phyloP scores from a whole-genome alignment of 2,329 filamentous ascomycete genomes.

The Lasiodiplodia sp. region DNA sequence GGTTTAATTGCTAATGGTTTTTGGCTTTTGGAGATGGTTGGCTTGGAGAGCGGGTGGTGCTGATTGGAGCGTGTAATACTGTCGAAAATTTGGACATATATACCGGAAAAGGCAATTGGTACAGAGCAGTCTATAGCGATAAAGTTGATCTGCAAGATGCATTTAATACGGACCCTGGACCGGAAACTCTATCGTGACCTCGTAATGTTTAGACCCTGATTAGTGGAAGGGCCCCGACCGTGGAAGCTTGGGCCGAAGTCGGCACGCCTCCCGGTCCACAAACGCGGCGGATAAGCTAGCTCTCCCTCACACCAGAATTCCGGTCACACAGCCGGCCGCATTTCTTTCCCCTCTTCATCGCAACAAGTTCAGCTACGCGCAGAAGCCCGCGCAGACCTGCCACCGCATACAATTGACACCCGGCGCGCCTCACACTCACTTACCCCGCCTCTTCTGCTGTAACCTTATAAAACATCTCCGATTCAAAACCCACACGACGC shows the following conservation, averaged over 20 bases:
- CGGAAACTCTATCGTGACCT: not conserved
- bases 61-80: conserved; percentile 6
- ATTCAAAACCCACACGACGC: not conserved
- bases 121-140: conserved; percentile 21
- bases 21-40: not conserved
- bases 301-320: not conserved
- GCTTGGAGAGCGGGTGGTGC: not conserved
- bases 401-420: not conserved
- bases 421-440: not conserved
- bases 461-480: not conserved
- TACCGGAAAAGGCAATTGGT: conserved; percentile 14
- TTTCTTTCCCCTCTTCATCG: not conserved
- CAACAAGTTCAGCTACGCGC: not conserved
- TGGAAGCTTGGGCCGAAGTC: conserved; percentile 12
- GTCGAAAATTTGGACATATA: conserved; percentile 5
- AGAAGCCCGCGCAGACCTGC: not conserved
- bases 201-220: conserved; percentile 4
- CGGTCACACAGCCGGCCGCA: not conserved
- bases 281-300: conserved; percentile 3
- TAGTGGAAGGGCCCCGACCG: conserved; percentile 2
- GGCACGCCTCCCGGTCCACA: conserved; percentile 15
- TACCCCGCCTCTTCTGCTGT: not conserved
- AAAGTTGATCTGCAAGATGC: conserved; percentile 13
- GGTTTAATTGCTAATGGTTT: conserved; percentile 6
- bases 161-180: not conserved